phyloP scores from a whole-genome alignment of 2,329 filamentous ascomycete genomes.

The Stagonosporopsis cucurbitacearum region DNA sequence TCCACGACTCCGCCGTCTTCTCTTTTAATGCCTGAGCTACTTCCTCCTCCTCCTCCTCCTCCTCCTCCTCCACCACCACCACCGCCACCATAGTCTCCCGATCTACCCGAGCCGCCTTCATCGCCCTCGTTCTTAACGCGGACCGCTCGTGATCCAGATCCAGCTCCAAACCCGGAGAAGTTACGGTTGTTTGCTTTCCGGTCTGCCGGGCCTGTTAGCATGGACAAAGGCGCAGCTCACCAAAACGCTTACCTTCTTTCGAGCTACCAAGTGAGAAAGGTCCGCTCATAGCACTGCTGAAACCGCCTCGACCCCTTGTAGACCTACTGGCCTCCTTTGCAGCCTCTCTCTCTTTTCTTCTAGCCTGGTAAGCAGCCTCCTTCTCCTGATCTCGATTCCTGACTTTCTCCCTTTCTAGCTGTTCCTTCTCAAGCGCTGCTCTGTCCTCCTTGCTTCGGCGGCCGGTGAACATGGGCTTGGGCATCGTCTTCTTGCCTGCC shows the following conservation, averaged over 20 bases:
- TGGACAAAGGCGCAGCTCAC: not conserved
- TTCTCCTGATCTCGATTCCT: constrained; percentile 44
- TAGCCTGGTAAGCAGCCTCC: constrained; percentile 29
- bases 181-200: constrained; percentile 28
- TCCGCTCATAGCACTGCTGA: constrained; percentile 50
- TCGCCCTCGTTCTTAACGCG: constrained; percentile 43
- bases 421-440: constrained; percentile 51
- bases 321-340: constrained; percentile 33
- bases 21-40: constrained; percentile 29
- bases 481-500: constrained; percentile 38
- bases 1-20: constrained; percentile 53
- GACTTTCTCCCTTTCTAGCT: constrained; percentile 47
- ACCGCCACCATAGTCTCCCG: constrained; percentile 19
- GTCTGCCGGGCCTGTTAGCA: constrained; percentile 27
- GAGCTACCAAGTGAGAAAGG: constrained; percentile 49
- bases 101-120: constrained; percentile 27
- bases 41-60: constrained; percentile 17
- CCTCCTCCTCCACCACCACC: no score
- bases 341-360: constrained; percentile 20
- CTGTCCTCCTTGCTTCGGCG: constrained; percentile 54
- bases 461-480: constrained; percentile 52
- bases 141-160: constrained; percentile 40
- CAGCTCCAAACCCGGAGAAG: constrained; percentile 32
- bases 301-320: constrained; percentile 51
- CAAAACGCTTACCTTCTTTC: constrained; percentile 29